Base-by-base conservation (phyloP, 1,284 basidiomycete genomes). In the Inonotus hispidus region DNA sequence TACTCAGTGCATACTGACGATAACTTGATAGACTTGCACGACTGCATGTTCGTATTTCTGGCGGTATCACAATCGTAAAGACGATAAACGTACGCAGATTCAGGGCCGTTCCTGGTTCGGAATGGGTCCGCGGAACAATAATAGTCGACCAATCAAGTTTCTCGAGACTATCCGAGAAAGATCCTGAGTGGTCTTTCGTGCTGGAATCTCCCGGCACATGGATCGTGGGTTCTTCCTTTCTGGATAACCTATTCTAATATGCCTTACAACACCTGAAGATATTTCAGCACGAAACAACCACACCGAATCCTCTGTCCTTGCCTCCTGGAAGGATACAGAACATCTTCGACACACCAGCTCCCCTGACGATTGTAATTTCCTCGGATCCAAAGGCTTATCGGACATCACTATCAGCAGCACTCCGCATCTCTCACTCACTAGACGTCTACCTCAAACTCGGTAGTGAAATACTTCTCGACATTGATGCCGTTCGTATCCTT, bases 391-490 rank as follows among this genome's bases (percentile, higher is more conserved):
- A 68, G 5, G 53, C 60, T 3, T 62, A 70, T 2, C 60, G 67
- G 5, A 71, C 73, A 6, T 74, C 69, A 0, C 63, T 77, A 0
- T 80, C 78, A 1, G 68, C 84, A 5, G 91, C 89, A 0, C 69
- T 78, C 4, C 78, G 90, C 2, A 74, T 93, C 53, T 83, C 86
- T 2, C 83, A 92, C 67, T 82, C 85, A 63, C 74, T 93, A 13
- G 74, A 83, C 47, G 70, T 83, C 0, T 92, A 89, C 71, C 87
- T 90, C 68, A 80, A 82, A 62, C 71, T 93, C 25, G 90, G 92
- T 65, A 71, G 79, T 0, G 79, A 82, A 53, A 83, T 94, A 46
- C 60, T 88, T 37, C 66, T 68, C 10, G 79, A 82, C 62, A 59
- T 70, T 2, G 78, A 82, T 47, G 79, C 77, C 1, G 60, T 76